Conservation (phyloP, 139 green algal species). For the Yamagishiella unicocca region DNA sequence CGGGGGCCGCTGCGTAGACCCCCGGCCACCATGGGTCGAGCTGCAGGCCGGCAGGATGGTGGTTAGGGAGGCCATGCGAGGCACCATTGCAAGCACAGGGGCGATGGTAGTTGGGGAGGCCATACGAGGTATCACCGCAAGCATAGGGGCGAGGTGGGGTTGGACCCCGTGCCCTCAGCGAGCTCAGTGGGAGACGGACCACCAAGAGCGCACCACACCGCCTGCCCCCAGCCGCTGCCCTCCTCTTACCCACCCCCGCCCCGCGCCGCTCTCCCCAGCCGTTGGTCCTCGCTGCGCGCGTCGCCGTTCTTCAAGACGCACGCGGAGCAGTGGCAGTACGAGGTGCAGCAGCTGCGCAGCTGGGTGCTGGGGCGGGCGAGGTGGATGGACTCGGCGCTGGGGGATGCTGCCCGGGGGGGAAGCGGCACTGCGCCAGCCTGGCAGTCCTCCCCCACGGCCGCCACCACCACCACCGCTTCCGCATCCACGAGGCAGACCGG, state of each 20-base stretch:
- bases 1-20: no score
- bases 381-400: slow-evolving; percentile 64
- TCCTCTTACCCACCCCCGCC: neutral
- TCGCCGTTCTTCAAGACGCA: neutral
- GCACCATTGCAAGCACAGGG: no score
- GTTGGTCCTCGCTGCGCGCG: neutral
- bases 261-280: neutral
- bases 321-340: slow-evolving; percentile 37
- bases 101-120: no score
- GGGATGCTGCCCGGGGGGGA: slow-evolving; percentile 1
- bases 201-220: no score
- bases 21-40: no score
- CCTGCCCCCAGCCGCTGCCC: no score
- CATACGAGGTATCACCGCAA: no score
- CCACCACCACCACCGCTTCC: neutral
- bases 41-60: no score
- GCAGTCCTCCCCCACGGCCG: neutral
- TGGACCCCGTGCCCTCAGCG: no score
- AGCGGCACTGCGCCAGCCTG: neutral
- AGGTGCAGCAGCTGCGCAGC: slow-evolving; percentile 35
- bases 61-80: no score
- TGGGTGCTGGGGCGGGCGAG: slow-evolving; percentile 53
- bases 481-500: neutral
- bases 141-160: no score
- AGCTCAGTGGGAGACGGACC: no score